Percentiles rank a stretch among this genome's conserved stretches.
Evolutionary conservation across 805 yeast species (phyloP).

Genomic region (Suhomyces kilbournensis): DNA sequence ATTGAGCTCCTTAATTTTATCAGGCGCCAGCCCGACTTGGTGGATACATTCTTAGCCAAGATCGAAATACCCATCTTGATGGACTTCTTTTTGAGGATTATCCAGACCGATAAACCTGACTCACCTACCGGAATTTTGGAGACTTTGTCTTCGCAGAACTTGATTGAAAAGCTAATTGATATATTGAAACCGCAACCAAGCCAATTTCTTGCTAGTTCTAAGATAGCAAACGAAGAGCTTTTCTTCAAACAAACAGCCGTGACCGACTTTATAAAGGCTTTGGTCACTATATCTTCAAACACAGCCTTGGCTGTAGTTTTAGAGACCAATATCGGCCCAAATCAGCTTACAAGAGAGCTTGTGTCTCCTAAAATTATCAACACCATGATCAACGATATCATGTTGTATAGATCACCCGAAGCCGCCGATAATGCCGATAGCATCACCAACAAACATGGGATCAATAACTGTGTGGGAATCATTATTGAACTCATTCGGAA

Average conservation of each 20-base stretch:
- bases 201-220: constrained; percentile 38
- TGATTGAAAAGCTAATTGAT: constrained; percentile 70
- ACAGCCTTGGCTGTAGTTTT: constrained; percentile 67
- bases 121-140: constrained; percentile 84
- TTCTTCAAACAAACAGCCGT: constrained; percentile 80
- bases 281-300: constrained; percentile 90
- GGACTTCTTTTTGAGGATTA: constrained; percentile 86
- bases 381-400: constrained; percentile 71
- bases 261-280: constrained; percentile 91
- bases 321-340: constrained; percentile 92
- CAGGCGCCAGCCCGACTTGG: constrained; percentile 63
- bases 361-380: constrained; percentile 72
- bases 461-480: constrained; percentile 92
- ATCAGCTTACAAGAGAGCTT: constrained; percentile 85
- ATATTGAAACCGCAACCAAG: constrained; percentile 66
- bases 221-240: constrained; percentile 28
- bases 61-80: constrained; percentile 91
- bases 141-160: constrained; percentile 63
- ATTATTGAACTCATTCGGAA: constrained; percentile 92
- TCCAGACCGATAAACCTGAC: constrained; percentile 90
- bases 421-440: constrained; percentile 4
- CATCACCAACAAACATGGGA: constrained; percentile 69
- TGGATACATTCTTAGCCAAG: constrained; percentile 77
- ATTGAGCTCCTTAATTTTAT: constrained; percentile 70
- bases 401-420: constrained; percentile 31